phyloP scores from a whole-genome alignment of 768 basidiomycete species.

The Rhodosporidiobolus odoratus region DNA sequence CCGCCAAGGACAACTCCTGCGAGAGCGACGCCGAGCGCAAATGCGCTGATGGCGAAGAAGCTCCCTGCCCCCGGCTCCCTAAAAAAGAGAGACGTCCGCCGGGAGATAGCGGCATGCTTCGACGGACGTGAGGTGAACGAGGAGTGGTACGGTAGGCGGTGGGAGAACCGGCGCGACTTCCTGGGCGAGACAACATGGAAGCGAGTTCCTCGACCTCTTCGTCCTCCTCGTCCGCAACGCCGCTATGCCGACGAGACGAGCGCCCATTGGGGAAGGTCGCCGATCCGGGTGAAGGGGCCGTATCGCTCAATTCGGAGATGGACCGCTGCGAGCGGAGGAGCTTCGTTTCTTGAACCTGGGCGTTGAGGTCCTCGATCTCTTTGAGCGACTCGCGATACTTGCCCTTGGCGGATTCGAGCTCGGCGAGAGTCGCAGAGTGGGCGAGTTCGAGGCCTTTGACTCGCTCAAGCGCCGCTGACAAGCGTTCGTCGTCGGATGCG shows the following conservation, averaged over 20 bases:
- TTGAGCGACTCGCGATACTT: slow-evolving; percentile 85
- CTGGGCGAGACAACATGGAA: not conserved
- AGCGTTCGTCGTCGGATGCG: not conserved
- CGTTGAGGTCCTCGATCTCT: slow-evolving; percentile 85
- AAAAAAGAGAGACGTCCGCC: slow-evolving; percentile 41
- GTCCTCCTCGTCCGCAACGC: slow-evolving; percentile 1
- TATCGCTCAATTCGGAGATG: not conserved
- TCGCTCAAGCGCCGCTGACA: slow-evolving; percentile 55
- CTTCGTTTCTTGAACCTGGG: slow-evolving; percentile 83
- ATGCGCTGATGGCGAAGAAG: slow-evolving; percentile 51
- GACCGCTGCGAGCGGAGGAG: slow-evolving; percentile 45
- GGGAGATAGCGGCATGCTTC: slow-evolving; percentile 40
- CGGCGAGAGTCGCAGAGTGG: slow-evolving; percentile 70
- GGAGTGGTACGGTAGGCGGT: slow-evolving; percentile 8
- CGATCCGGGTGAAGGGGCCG: slow-evolving; percentile 9
- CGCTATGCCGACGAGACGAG: not conserved
- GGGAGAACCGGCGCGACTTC: slow-evolving; percentile 12
- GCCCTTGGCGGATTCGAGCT: slow-evolving; percentile 66
- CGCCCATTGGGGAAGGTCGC: not conserved
- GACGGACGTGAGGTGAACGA: slow-evolving; percentile 35
- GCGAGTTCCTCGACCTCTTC: slow-evolving; percentile 29
- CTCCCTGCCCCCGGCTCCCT: slow-evolving; percentile 35
- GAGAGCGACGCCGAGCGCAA: slow-evolving; percentile 93
- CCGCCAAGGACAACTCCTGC: slow-evolving; percentile 61
- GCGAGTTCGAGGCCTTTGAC: slow-evolving; percentile 71